Conservation (phyloP, 768 basidiomycete genomes). For the Phaeotremella fagi region DNA sequence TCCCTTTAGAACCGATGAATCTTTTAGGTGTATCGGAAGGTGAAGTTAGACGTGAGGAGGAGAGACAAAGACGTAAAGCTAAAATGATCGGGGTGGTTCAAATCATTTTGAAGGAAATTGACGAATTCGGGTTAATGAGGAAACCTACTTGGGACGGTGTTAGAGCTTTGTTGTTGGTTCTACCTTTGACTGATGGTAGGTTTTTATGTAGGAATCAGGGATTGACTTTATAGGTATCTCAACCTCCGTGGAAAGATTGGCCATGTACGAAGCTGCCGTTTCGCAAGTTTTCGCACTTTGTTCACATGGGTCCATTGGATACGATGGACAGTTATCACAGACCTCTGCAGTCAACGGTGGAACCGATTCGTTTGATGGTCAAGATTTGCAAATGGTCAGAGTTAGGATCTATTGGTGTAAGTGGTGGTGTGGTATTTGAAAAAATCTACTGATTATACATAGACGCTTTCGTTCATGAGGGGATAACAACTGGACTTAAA, state of each 20-base stretch:
- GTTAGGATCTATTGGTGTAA: constrained; percentile 77
- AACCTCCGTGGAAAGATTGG: constrained; percentile 53
- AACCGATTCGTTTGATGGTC: constrained; percentile 44
- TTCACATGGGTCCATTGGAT: constrained; percentile 53
- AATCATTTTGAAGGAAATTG: constrained; percentile 73
- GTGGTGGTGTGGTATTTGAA: constrained; percentile 5
- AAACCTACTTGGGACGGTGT: constrained; percentile 84
- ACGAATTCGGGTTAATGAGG: constrained; percentile 70
- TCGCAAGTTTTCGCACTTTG: constrained; percentile 78
- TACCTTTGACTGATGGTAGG: constrained; percentile 80
- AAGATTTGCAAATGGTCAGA: constrained; percentile 62
- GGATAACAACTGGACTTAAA: constrained; percentile 70
- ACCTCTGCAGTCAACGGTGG: constrained; percentile 52
- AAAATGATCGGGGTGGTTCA: constrained; percentile 64
- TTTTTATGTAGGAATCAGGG: background rate
- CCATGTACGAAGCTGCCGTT: constrained; percentile 74
- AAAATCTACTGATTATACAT: background rate
- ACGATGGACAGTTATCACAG: constrained; percentile 30
- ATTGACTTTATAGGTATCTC: constrained; percentile 49
- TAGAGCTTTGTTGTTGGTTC: constrained; percentile 66
- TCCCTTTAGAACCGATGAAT: constrained; percentile 11
- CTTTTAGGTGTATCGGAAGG: constrained; percentile 22
- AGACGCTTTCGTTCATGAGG: constrained; percentile 75
- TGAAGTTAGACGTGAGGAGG: constrained; percentile 53
- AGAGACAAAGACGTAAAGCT: constrained; percentile 18